Percentiles rank a stretch among this genome's conserved stretches.
Conservation (phyloP, 2,329 filamentous ascomycete species). For the Hypomyces rosellus region DNA sequence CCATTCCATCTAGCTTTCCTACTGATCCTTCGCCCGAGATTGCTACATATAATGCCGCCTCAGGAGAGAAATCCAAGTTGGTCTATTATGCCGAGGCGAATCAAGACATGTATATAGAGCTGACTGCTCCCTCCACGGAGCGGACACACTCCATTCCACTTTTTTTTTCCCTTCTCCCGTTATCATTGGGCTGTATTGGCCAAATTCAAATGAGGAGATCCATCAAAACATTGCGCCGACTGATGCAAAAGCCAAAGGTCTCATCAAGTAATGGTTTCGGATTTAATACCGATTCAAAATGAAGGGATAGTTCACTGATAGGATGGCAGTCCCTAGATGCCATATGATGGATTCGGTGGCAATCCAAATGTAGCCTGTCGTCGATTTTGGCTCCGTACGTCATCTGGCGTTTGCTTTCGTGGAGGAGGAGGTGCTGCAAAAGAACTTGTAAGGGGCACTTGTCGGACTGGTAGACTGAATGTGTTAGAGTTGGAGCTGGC, state of each 20-base stretch:
- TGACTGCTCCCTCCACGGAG: conserved; percentile 5
- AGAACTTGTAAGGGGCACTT: conserved; percentile 52
- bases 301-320: conserved; percentile 5
- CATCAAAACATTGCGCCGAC: conserved; percentile 26
- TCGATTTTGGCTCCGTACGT: conserved; percentile 44
- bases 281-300: background rate
- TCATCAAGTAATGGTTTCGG: conserved; percentile 11
- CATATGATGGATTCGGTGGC: conserved; percentile 36
- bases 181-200: background rate
- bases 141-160: background rate
- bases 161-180: conserved; percentile 1
- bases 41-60: conserved; percentile 17
- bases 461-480: conserved; percentile 59
- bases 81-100: conserved; percentile 4
- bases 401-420: conserved; percentile 50
- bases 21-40: conserved; percentile 15
- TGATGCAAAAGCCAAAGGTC: conserved; percentile 25
- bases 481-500: conserved; percentile 42
- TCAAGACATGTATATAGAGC: conserved; percentile 10
- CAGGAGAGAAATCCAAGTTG: conserved; percentile 15
- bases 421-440: conserved; percentile 53
- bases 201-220: background rate
- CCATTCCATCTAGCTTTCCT: conserved; percentile 21
- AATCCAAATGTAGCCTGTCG: conserved; percentile 49
- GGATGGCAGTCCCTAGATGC: conserved; percentile 18